Conservation (phyloP, 768 basidiomycete species). For the Collybiopsis confluens region DNA sequence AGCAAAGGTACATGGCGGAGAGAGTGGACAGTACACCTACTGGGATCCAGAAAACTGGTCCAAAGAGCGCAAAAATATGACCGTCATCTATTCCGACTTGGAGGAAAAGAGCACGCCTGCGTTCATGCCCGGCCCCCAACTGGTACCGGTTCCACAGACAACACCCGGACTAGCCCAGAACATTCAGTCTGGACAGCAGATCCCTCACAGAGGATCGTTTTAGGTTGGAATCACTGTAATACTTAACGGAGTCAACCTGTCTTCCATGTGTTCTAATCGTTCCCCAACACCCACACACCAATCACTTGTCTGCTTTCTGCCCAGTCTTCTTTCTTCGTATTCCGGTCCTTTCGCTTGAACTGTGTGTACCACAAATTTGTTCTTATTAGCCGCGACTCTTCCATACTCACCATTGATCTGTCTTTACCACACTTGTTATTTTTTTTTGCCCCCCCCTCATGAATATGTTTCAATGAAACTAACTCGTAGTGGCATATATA, state of each 20-base stretch:
- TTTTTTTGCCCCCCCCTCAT: neutral
- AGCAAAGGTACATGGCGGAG: constrained; percentile 74
- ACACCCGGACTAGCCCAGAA: constrained; percentile 37
- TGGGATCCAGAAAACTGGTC: constrained; percentile 83
- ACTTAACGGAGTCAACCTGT: neutral
- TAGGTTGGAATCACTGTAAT: constrained; percentile 6
- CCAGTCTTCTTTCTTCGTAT: constrained; percentile 1
- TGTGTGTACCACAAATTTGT: constrained; percentile 2
- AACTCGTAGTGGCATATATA: no score
- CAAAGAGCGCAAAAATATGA: constrained; percentile 76
- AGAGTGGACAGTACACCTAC: constrained; percentile 86
- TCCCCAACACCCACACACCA: neutral
- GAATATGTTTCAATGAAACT: no score
- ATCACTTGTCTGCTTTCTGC: neutral
- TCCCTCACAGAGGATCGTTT: constrained; percentile 6
- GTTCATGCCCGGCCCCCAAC: constrained; percentile 49
- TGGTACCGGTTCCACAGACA: constrained; percentile 34
- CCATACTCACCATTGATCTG: neutral
- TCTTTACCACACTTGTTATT: neutral
- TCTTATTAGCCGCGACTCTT: neutral
- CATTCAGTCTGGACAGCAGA: constrained; percentile 21
- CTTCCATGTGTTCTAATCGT: neutral
- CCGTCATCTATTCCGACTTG: constrained; percentile 67
- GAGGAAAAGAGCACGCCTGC: constrained; percentile 70
- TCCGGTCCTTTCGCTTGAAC: neutral